Evolutionary conservation across 306 rosid genomes (phyloP), one percentile per base, ranked within the genome.

Genomic region (Astragalus membranaceus): DNA sequence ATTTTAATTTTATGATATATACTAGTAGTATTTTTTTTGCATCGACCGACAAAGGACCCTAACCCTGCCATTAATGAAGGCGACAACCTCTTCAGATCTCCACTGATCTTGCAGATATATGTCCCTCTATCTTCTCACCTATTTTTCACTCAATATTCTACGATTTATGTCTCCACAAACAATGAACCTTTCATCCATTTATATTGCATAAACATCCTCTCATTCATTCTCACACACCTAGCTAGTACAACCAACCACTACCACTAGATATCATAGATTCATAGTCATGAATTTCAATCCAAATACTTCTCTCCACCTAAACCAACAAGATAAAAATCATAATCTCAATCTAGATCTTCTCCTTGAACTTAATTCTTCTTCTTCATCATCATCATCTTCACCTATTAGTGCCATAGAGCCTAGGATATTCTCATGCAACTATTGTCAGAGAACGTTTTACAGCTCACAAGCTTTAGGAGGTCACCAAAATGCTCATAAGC

Each of bases 391-490:
- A 0, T 83, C 87, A 0, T 76, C 84, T 17, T 80, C 95, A 3
- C 78, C 87, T 5, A 10, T 63, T 5, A 72, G 67, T 58, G 69
- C 82, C 23, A 47, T 72, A 0, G 91, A 88, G 49, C 86, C 80
- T 0, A 57, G 92, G 10, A 23, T 88, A 37, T 92, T 89, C 67
- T 86, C 98, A 3, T 92, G 98, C 86, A 89, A 92, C 78, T 92
- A 89, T 43, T 92, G 98, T 77, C 90, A 89, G 76, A 85, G 92
- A 36, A 86, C 89, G 65, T 92, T 92, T 35, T 88, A 86, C 56
- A 92, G 96, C 42, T 92, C 96, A 0, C 98, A 92, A 62, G 98
- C 96, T 0, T 80, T 92, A 3, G 98, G 98, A 0, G 98, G 98
- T 0, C 98, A 92, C 74, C 98, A 92, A 49, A 92, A 92, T 70